Evolutionary conservation across 140 eudicot genomes (phyloP).

Genomic region (Ambrosia hybrid): DNA sequence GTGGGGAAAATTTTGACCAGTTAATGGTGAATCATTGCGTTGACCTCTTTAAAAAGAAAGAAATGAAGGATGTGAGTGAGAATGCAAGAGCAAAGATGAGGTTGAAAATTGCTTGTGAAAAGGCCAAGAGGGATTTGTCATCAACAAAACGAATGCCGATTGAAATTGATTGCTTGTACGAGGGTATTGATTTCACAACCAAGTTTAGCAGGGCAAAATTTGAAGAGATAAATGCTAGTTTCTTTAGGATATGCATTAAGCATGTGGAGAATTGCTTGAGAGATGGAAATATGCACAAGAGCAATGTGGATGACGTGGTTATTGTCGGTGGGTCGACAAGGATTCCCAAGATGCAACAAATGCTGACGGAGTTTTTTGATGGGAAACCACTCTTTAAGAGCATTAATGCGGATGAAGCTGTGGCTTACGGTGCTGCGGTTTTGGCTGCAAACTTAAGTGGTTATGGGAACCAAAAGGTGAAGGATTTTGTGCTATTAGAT

Average conservation of each 20-base stretch:
- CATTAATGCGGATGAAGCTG: neutral
- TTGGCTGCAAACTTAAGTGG: neutral
- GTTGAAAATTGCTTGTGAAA: constrained; percentile 10
- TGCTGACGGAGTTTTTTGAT: neutral
- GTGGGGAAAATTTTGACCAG: neutral
- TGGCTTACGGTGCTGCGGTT: constrained; percentile 11
- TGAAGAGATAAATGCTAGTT: neutral
- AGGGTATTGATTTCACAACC: neutral
- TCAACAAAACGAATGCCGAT: neutral
- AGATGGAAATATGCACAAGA: constrained; percentile 18
- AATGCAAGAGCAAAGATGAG: constrained; percentile 23
- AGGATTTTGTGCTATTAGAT: neutral
- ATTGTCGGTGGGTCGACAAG: neutral
- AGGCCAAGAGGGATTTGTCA: constrained; percentile 15
- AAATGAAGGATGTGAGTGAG: neutral
- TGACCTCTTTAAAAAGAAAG: neutral
- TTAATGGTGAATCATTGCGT: constrained; percentile 5
- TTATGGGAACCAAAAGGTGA: neutral
- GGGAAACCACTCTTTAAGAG: neutral
- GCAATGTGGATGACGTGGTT: neutral
- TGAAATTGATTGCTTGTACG: constrained; percentile 10
- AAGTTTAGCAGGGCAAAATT: neutral
- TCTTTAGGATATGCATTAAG: neutral
- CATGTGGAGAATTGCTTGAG: constrained; percentile 1
- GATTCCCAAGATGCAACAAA: constrained; percentile 5